A percentile compares a stretch with the other conserved stretches of the same genome.
phyloP scores from a whole-genome alignment of 768 basidiomycete genomes.

The Russula olivacea region DNA sequence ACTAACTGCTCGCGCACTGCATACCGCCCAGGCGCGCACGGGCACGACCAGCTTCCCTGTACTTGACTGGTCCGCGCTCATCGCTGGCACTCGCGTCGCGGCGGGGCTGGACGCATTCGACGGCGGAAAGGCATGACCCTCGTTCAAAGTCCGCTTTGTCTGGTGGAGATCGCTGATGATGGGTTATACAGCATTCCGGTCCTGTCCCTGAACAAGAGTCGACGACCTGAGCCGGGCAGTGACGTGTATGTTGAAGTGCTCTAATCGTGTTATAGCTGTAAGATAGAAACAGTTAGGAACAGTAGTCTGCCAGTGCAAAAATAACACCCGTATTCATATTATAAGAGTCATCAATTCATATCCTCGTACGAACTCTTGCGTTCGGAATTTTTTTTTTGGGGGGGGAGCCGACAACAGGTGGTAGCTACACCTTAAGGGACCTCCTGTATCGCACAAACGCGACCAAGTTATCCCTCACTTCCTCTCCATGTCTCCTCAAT shows the following conservation, averaged over 20 bases:
- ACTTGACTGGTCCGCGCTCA: conserved; percentile 78
- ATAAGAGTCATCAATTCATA: not conserved
- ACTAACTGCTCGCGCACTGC: conserved; percentile 70
- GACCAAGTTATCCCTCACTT: conserved; percentile 66
- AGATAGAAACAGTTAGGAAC: not conserved
- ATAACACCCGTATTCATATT: not conserved
- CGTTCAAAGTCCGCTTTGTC: not conserved
- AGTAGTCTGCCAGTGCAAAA: not conserved
- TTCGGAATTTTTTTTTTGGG: not conserved
- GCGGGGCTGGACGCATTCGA: conserved; percentile 56
- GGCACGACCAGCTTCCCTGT: conserved; percentile 49
- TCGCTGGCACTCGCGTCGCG: conserved; percentile 70
- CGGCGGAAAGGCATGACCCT: conserved; percentile 30
- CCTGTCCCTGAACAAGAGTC: conserved; percentile 13
- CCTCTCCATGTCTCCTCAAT: conserved; percentile 62
- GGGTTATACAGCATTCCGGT: not conserved
- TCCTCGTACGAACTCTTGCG: not conserved
- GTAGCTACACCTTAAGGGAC: conserved; percentile 41
- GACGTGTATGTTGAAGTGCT: not conserved
- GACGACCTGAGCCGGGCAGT: not conserved
- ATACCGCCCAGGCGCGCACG: conserved; percentile 41
- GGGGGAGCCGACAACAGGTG: not conserved
- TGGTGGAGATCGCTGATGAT: not conserved
- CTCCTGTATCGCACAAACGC: conserved; percentile 73
- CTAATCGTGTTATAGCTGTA: not conserved